Evolutionary conservation across 176 grass and related monocot genomes (phyloP).

Genomic region (Zoysia pacifica): DNA sequence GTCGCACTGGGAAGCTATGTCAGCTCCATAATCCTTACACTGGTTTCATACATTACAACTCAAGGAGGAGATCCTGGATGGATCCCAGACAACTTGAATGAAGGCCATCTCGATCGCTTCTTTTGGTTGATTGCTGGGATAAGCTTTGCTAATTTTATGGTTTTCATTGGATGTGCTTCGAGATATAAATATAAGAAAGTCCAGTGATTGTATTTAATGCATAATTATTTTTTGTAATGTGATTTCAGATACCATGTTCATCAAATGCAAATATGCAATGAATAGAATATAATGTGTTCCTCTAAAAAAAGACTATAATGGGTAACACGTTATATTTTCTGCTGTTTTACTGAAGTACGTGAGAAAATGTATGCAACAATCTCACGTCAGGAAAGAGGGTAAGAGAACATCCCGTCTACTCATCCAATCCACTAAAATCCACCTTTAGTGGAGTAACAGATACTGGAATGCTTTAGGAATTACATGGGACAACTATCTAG

Average conservation of each 20-base stretch:
- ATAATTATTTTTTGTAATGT: conserved; percentile 4
- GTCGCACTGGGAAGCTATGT: conserved; percentile 65
- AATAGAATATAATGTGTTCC: background rate
- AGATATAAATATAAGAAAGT: conserved; percentile 79
- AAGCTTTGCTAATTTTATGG: conserved; percentile 67
- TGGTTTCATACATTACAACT: conserved; percentile 68
- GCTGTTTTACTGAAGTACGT: background rate
- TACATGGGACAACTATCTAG: no score
- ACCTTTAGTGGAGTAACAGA: no score
- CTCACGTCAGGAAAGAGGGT: background rate
- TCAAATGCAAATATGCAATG: conserved; percentile 11
- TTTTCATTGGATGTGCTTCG: conserved; percentile 55
- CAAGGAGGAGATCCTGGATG: conserved; percentile 63
- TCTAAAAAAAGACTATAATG: background rate
- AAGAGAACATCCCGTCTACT: no score
- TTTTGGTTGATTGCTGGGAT: conserved; percentile 84
- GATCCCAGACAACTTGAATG: conserved; percentile 87
- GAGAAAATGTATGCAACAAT: background rate
- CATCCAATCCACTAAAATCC: no score
- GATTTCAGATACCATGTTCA: conserved; percentile 1
- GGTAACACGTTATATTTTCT: background rate
- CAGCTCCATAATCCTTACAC: conserved; percentile 69
- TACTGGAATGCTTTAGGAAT: no score
- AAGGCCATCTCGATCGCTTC: conserved; percentile 89
- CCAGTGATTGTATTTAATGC: conserved; percentile 39